These are phyloP conservation scores for Scutellaria galericulata DNA, from an alignment of 257 asterid genomes.

Conservation along the genomic window DNA sequence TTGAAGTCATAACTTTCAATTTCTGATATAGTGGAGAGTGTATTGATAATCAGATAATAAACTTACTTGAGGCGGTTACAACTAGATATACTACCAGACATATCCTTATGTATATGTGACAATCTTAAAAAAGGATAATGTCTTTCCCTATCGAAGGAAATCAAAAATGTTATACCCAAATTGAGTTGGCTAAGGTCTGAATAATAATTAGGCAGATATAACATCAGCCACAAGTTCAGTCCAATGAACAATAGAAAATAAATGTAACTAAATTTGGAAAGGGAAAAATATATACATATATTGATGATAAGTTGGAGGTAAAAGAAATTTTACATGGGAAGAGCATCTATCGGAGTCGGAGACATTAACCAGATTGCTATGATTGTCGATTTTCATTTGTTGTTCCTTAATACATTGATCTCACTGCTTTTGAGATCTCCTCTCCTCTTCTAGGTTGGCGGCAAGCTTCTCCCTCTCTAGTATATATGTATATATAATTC, in stretches of 20 bases:
- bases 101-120: slow-evolving; percentile 1
- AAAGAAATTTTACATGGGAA: slow-evolving; percentile 52
- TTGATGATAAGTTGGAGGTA: slow-evolving; percentile 1
- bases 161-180: too few species aligned
- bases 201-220: slow-evolving; percentile 7
- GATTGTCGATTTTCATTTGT: slow-evolving; percentile 72
- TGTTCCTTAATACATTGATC: slow-evolving; percentile 75
- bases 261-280: slow-evolving; percentile 11
- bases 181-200: slow-evolving; percentile 7
- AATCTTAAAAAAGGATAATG: not conserved
- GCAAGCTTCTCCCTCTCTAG: slow-evolving; percentile 89
- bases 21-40: not conserved
- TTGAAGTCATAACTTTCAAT: slow-evolving; percentile 1
- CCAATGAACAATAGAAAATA: slow-evolving; percentile 13
- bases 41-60: not conserved
- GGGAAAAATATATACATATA: slow-evolving; percentile 2
- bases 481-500: slow-evolving; percentile 83
- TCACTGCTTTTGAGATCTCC: slow-evolving; percentile 83
- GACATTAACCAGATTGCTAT: slow-evolving; percentile 53
- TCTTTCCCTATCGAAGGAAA: not conserved
- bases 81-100: not conserved
- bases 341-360: slow-evolving; percentile 63
- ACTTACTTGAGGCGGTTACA: not conserved
- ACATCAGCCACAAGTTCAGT: slow-evolving; percentile 16
- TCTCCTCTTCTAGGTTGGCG: slow-evolving; percentile 88